These are phyloP conservation scores for Ogataea pignaliae DNA, from an alignment of 805 yeast species.

Conservation along the genomic window DNA sequence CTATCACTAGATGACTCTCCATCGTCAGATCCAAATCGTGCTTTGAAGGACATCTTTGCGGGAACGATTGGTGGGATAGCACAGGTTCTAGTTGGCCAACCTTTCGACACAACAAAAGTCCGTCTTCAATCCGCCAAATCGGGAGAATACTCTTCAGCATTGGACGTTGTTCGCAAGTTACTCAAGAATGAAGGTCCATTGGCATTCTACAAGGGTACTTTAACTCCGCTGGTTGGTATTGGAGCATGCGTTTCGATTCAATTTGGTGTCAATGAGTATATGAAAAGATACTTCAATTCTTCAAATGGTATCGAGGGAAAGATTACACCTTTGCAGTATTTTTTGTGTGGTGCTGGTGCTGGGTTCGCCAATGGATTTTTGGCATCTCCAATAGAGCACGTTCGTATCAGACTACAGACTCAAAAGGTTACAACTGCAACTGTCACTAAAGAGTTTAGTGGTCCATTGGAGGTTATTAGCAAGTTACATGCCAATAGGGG, in stretches of 20 bases:
- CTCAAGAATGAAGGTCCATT: conserved; percentile 73
- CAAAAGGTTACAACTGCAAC: conserved; percentile 51
- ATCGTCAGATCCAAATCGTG: conserved; percentile 33
- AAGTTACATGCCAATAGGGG: conserved; percentile 56
- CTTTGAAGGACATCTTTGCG: conserved; percentile 74
- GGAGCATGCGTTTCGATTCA: conserved; percentile 98
- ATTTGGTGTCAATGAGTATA: conserved; percentile 89
- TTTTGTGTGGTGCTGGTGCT: conserved; percentile 83
- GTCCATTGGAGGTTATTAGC: conserved; percentile 69
- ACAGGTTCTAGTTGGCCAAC: conserved; percentile 94
- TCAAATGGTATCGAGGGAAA: conserved; percentile 38
- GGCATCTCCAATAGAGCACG: conserved; percentile 93
- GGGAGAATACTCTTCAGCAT: conserved; percentile 59
- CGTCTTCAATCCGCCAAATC: conserved; percentile 83
- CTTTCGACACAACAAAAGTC: conserved; percentile 93
- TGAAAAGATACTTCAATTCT: conserved; percentile 71
- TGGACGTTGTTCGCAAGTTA: conserved; percentile 71
- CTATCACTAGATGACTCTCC: conserved; percentile 22
- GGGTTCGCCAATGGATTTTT: conserved; percentile 86
- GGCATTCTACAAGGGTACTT: conserved; percentile 91
- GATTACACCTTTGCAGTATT: conserved; percentile 62
- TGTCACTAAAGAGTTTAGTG: conserved; percentile 48
- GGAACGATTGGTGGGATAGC: conserved; percentile 97
- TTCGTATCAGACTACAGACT: conserved; percentile 90
- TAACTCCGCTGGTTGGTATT: conserved; percentile 92